Base-by-base conservation (phyloP, 805 yeast species). In the Kazachstania africana region DNA sequence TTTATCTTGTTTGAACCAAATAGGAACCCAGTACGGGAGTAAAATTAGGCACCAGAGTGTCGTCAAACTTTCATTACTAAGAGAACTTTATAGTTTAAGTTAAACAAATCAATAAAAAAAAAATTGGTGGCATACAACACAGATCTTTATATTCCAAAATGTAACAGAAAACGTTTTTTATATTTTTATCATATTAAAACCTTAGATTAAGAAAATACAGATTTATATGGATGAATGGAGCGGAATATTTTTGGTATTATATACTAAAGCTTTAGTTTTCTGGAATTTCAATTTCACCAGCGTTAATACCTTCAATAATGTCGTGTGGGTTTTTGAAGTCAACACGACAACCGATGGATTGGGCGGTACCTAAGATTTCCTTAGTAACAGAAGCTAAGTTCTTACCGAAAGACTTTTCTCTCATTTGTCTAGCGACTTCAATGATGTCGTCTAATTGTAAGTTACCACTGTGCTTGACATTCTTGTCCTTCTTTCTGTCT, bases 401-500 rank as follows among this genome's bases (percentile, higher is more conserved):
- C 81, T 85, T 88, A 75, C 98, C 95, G 68, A 91, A 84, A 46
- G 96, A 85, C 75, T 91, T 91, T 66, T 80, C 84, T 67, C 74
- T 78, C 97, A 91, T 88, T 63, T 78, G 78, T 72, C 95, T 87
- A 58, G 98, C 98, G 63, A 91, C 81, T 65, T 85, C 95, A 67
- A 73, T 74, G 70, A 91, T 82, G 72, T 88, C 95, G 60, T 85
- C 94, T 60, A 91, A 75, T 59, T 95, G 84, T 62, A 91, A 78
- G 88, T 88, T 91, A 75, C 98, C 98, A 65, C 77, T 78, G 83
- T 91, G 98, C 78, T 87, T 85, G 68, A 91, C 83, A 74, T 91
- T 88, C 91, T 91, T 91, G 65, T 91, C 98, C 94, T 91, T 91
- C 93, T 91, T 91, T 76, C 95, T 81, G 79, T 91, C 98, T 82